Conservation (phyloP, 805 yeast species). For the Barnettozyma sucrosica region DNA sequence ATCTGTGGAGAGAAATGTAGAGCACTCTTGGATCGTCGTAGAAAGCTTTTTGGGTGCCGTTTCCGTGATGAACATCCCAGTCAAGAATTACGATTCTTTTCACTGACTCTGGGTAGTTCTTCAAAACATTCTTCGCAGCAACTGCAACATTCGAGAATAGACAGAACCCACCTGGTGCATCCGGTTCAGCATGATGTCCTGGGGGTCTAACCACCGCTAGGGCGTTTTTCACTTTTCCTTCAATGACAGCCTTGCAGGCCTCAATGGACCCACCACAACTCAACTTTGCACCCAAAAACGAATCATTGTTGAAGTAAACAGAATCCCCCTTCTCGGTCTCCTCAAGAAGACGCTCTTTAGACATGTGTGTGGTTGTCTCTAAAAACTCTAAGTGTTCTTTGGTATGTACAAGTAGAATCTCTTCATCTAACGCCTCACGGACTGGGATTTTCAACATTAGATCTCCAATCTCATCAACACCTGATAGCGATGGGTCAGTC, state of each 20-base stretch:
- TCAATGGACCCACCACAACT: constrained; percentile 97
- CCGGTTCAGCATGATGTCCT: constrained; percentile 99
- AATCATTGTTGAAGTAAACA: constrained; percentile 89
- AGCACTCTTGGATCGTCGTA: constrained; percentile 84
- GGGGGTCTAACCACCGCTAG: constrained; percentile 97
- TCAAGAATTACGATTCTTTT: constrained; percentile 78
- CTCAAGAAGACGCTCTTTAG: constrained; percentile 66
- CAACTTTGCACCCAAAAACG: constrained; percentile 77
- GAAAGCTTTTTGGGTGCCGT: constrained; percentile 94
- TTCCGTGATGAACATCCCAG: constrained; percentile 99
- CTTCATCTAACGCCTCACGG: constrained; percentile 83
- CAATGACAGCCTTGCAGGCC: constrained; percentile 92
- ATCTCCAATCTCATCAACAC: constrained; percentile 72
- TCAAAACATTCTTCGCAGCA: constrained; percentile 82
- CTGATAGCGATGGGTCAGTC: constrained; percentile 64
- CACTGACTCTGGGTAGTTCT: constrained; percentile 82
- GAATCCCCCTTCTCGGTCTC: constrained; percentile 93
- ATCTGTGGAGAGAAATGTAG: constrained; percentile 87
- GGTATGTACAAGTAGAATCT: constrained; percentile 81
- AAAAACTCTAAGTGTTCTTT: constrained; percentile 72
- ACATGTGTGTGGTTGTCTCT: constrained; percentile 70
- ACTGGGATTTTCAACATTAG: constrained; percentile 86
- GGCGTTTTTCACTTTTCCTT: constrained; percentile 85
- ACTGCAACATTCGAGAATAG: constrained; percentile 94
- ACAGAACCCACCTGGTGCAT: constrained; percentile 95